Percentiles rank a stretch among this genome's conserved stretches.
Evolutionary conservation across 805 yeast species (phyloP).

Genomic region (Starmerella stellata): DNA sequence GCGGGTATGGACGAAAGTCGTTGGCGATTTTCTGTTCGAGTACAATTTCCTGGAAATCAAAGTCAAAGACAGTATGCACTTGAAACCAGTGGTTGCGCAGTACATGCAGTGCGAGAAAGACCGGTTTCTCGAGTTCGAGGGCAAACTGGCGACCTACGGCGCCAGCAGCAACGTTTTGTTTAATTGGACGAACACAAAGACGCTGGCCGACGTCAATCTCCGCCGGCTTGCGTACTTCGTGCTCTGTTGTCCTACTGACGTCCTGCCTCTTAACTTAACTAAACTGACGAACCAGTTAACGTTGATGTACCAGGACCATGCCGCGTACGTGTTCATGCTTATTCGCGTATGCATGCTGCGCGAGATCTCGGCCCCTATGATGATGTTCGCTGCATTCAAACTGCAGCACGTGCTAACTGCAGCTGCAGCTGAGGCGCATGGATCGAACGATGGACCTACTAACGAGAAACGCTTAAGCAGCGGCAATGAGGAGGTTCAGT

Average conservation of each 20-base stretch:
- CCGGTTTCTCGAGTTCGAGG: slow-evolving; percentile 34
- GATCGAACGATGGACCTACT: neutral
- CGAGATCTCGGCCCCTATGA: slow-evolving; percentile 5
- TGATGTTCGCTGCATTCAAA: slow-evolving; percentile 35
- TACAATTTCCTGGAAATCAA: slow-evolving; percentile 31
- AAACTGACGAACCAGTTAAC: slow-evolving; percentile 16
- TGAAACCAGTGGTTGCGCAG: slow-evolving; percentile 38
- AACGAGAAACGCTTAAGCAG: no score
- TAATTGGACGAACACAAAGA: slow-evolving; percentile 53
- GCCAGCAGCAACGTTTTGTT: slow-evolving; percentile 39
- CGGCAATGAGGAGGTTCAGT: slow-evolving; percentile 3
- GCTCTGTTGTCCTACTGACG: slow-evolving; percentile 34
- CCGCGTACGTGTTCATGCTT: slow-evolving; percentile 32
- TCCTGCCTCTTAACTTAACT: slow-evolving; percentile 11
- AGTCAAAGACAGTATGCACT: slow-evolving; percentile 22
- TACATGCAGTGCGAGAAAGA: slow-evolving; percentile 57
- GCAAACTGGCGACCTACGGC: slow-evolving; percentile 30
- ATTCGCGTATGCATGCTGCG: slow-evolving; percentile 44
- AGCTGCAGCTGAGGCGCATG: slow-evolving; percentile 21
- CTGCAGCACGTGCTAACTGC: slow-evolving; percentile 34
- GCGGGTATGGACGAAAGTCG: slow-evolving; percentile 45
- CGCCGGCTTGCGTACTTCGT: slow-evolving; percentile 48
- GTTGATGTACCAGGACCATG: slow-evolving; percentile 29
- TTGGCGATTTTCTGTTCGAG: slow-evolving; percentile 51
- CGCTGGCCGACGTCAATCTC: slow-evolving; percentile 35